Base-by-base conservation (phyloP, 495 filamentous ascomycete genomes). In the Jackrogersella minutella region DNA sequence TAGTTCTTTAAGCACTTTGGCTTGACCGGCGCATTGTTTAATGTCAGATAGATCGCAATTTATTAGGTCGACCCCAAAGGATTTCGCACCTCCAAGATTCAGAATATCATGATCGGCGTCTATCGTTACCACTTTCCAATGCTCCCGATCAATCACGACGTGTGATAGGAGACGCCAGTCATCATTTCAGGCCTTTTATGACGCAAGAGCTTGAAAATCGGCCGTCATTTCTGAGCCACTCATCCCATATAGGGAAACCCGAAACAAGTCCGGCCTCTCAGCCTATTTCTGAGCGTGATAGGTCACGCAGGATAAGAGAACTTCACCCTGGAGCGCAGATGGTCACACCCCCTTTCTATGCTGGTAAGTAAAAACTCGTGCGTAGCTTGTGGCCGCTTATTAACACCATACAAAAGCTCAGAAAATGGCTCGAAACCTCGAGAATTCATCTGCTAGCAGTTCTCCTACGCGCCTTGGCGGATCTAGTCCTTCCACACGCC, bases 401-500 rank as follows among this genome's bases (percentile, higher is more conserved):
- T 70, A 55, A 75, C 24, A 19, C 21, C 31, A 14, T 31, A 43
- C 14, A 57, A 68, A 44, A 64, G 69, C 31, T 62, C 68, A 63
- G 7, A 58, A 50, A 57, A 49, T 31, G 62, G 70, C 54, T 40
- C 58, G 51, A 13, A 53, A 34, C 2, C 31, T 69, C 47, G 53
- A 68, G 4, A 66, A 55, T 6, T 43, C 65, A 5, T 37, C 64
- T 5, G 49, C 49, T 19, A 71, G 70, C 39, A 80, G 78, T 37
- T 76, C 80, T n/a, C 71, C 79, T 4, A 64, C 65, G 2, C 52
- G 59, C 44, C 33, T 55, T 41, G 71, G 68, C 17, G 44, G 44
- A 14, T 81, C 79, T 10, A 81, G 80, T 58, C 80, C 80, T 28
- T 76, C 79, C 33, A 31, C 70, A 2, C 73, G 75, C 50, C 62